Evolutionary conservation across 2,329 filamentous ascomycete genomes (phyloP).

Genomic region (Arthrobotrys musiformis): DNA sequence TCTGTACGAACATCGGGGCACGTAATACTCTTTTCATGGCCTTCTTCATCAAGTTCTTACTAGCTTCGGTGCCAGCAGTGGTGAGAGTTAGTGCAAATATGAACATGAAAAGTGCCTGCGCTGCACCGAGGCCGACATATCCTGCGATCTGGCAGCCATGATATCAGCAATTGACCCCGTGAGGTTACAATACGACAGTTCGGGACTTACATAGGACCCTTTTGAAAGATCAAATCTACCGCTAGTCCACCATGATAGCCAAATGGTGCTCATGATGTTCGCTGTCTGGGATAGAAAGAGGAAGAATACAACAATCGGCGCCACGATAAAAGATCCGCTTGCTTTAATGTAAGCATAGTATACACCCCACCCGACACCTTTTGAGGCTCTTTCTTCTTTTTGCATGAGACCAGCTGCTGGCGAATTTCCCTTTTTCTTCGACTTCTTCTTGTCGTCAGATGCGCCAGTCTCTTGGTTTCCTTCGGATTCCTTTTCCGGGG

Average conservation of each 20-base stretch:
- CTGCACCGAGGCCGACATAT: slow-evolving; percentile 76
- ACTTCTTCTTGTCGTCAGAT: slow-evolving; percentile 86
- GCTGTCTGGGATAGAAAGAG: slow-evolving; percentile 83
- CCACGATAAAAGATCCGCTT: slow-evolving; percentile 87
- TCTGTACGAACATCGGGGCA: slow-evolving; percentile 67
- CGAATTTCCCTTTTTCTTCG: slow-evolving; percentile 93
- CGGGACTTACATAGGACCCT: slow-evolving; percentile 72
- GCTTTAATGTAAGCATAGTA: slow-evolving; percentile 95
- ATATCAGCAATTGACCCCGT: slow-evolving; percentile 57
- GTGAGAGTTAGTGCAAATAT: slow-evolving; percentile 81
- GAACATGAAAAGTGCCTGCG: slow-evolving; percentile 81
- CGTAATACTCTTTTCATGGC: slow-evolving; percentile 80
- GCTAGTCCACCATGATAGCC: slow-evolving; percentile 84
- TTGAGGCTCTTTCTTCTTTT: slow-evolving; percentile 75
- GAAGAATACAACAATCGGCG: slow-evolving; percentile 79
- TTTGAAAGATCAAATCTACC: slow-evolving; percentile 71
- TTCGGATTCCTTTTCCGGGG: slow-evolving; percentile 69
- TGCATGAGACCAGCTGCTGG: slow-evolving; percentile 89
- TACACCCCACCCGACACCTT: slow-evolving; percentile 87
- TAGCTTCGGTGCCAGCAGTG: slow-evolving; percentile 81
- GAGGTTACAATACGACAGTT: background rate
- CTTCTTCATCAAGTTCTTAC: slow-evolving; percentile 80
- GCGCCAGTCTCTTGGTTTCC: slow-evolving; percentile 70
- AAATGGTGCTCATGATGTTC: slow-evolving; percentile 84
- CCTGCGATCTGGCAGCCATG: slow-evolving; percentile 69